phyloP scores from a whole-genome alignment of 805 yeast species.

The Candida tibetensis region DNA sequence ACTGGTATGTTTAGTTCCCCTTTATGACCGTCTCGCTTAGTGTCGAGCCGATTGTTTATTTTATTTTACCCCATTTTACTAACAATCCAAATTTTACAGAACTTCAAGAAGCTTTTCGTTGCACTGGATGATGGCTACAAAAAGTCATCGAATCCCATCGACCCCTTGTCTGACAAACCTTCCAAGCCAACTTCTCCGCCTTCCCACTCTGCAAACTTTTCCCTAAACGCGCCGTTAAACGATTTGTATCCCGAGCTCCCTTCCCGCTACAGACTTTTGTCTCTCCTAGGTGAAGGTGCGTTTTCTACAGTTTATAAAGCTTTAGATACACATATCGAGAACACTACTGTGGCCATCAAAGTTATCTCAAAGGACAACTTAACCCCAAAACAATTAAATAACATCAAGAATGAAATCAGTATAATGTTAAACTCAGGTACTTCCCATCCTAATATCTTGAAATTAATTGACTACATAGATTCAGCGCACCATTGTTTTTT shows the following conservation, averaged over 20 bases:
- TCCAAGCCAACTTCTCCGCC: not conserved
- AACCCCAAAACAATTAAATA: constrained; percentile 49
- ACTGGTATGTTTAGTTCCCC: constrained; percentile 8
- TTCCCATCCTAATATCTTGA: constrained; percentile 58
- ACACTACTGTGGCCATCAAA: constrained; percentile 65
- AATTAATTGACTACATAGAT: constrained; percentile 53
- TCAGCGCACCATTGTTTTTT: constrained; percentile 54
- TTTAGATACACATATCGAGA: constrained; percentile 38
- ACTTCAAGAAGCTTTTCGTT: constrained; percentile 13
- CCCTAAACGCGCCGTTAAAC: constrained; percentile 9
- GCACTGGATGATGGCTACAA: not conserved
- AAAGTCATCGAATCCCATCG: not conserved
- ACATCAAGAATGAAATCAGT: constrained; percentile 67
- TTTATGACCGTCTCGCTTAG: not conserved
- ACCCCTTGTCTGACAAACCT: not conserved
- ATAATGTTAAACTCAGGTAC: constrained; percentile 58
- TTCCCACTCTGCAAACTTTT: constrained; percentile 5
- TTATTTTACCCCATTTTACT: constrained; percentile 1
- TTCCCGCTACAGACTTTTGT: constrained; percentile 26
- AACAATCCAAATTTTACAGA: constrained; percentile 8
- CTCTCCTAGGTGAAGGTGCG: constrained; percentile 77
- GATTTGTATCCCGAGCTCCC: constrained; percentile 24
- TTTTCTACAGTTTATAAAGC: constrained; percentile 85
- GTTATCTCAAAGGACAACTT: constrained; percentile 63
- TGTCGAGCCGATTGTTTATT: too few relatives aligned